Evolutionary conservation across 176 grass and related monocot species (phyloP).

Genomic region (Rhynchospora pubera): DNA sequence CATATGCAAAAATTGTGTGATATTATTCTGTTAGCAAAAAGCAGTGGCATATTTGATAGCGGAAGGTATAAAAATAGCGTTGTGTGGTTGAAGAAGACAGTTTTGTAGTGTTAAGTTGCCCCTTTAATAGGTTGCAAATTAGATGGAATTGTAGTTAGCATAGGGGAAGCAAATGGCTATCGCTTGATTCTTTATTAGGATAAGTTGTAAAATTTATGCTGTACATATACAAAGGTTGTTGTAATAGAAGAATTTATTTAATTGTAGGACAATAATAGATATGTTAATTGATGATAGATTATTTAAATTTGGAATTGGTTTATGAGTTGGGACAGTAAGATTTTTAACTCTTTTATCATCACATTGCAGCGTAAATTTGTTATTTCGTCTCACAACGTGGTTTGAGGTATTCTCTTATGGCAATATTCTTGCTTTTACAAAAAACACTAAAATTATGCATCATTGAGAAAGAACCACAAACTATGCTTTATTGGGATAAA

Average conservation of each 20-base stretch:
- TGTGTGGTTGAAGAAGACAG: not conserved
- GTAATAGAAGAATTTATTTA: not conserved
- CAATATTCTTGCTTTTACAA: no score
- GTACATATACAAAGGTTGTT: slow-evolving; percentile 17
- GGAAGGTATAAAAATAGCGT: not conserved
- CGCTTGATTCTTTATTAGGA: slow-evolving; percentile 27
- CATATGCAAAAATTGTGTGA: not conserved
- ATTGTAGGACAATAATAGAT: not conserved
- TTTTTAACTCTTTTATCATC: not conserved
- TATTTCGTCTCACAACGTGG: not conserved
- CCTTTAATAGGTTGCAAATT: slow-evolving; percentile 8
- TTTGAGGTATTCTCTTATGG: no score
- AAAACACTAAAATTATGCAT: no score
- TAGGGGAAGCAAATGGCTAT: slow-evolving; percentile 3
- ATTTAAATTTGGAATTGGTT: not conserved
- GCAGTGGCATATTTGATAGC: not conserved
- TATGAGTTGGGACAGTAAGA: no score
- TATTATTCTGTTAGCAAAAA: not conserved
- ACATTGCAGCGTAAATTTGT: not conserved
- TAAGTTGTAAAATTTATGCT: slow-evolving; percentile 15
- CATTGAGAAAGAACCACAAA: no score
- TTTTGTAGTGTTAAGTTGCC: not conserved
- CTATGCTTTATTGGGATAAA: no score
- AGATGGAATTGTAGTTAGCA: slow-evolving; percentile 1
- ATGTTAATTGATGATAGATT: not conserved